A percentile compares a stretch with the other conserved stretches of the same genome.
These are phyloP conservation scores for Aspergillus diversus DNA, from an alignment of 495 filamentous ascomycete genomes.

Conservation along the genomic window DNA sequence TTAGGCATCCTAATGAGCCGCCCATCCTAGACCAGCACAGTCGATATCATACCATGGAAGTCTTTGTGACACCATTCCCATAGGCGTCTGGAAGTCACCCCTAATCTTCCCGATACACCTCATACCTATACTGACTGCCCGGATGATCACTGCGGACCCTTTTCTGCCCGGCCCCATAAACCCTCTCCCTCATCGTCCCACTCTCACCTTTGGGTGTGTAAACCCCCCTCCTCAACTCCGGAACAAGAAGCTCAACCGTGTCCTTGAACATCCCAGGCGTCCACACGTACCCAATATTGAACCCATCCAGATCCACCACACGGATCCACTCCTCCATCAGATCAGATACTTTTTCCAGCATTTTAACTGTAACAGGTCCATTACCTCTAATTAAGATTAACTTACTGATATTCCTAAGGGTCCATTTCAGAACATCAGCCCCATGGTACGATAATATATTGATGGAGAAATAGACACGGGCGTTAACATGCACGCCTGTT, in stretches of 20 bases:
- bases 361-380: conserved; percentile 56
- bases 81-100: no score
- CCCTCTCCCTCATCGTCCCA: conserved; percentile 60
- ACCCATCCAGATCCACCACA: conserved; percentile 63
- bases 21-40: no score
- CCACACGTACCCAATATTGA: conserved; percentile 56
- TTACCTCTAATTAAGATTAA: conserved; percentile 60
- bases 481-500: conserved; percentile 51
- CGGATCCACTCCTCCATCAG: conserved; percentile 60
- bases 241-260: conserved; percentile 61
- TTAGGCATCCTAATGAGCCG: no score
- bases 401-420: conserved; percentile 55
- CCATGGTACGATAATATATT: conserved; percentile 53
- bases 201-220: conserved; percentile 39
- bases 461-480: conserved; percentile 53
- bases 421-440: conserved; percentile 55
- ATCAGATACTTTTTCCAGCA: conserved; percentile 58
- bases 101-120: conserved; percentile 60
- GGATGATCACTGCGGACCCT: conserved; percentile 55
- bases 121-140: conserved; percentile 58
- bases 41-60: no score
- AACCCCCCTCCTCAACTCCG: conserved; percentile 59
- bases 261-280: conserved; percentile 65
- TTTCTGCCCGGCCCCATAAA: conserved; percentile 60
- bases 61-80: no score